A percentile compares a stretch with the other conserved stretches of the same genome.
Conservation (phyloP, 2,329 filamentous ascomycete genomes). For the Claviceps fusiformis region DNA sequence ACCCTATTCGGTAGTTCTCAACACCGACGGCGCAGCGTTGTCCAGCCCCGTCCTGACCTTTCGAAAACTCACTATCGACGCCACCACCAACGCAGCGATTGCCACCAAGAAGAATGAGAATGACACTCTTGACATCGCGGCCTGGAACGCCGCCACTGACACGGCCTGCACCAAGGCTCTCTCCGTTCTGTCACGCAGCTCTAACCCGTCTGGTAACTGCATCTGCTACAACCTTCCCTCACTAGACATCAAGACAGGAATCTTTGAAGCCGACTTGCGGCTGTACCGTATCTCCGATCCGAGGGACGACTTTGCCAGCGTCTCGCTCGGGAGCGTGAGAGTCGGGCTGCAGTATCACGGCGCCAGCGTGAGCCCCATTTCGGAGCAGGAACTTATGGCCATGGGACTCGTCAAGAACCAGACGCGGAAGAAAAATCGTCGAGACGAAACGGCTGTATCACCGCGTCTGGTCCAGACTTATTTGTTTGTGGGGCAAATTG, state of each 20-base stretch:
- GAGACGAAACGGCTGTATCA: constrained; percentile 12
- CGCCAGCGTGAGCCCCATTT: constrained; percentile 25
- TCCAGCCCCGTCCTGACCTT: not conserved
- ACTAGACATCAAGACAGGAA: constrained; percentile 51
- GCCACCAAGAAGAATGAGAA: constrained; percentile 26
- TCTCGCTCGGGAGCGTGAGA: constrained; percentile 37
- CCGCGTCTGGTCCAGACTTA: constrained; percentile 46
- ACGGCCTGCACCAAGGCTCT: constrained; percentile 48
- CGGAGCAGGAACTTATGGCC: constrained; percentile 13
- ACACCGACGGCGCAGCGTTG: not conserved
- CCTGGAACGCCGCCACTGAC: constrained; percentile 42
- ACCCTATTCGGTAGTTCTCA: constrained; percentile 1
- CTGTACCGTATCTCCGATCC: constrained; percentile 56
- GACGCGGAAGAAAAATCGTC: constrained; percentile 4
- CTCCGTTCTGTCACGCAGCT: constrained; percentile 37
- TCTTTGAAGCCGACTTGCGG: constrained; percentile 65
- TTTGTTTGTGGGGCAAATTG: constrained; percentile 56
- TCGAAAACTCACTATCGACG: constrained; percentile 5
- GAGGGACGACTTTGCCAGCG: constrained; percentile 36
- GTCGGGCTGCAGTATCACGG: constrained; percentile 42
- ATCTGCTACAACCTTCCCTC: constrained; percentile 73
- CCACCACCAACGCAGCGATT: constrained; percentile 11
- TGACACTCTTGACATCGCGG: constrained; percentile 36
- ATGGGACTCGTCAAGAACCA: constrained; percentile 12
- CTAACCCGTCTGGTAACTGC: constrained; percentile 63